These are phyloP conservation scores for Lagenaria siceraria DNA, from an alignment of 306 rosid species.

Conservation along the genomic window DNA sequence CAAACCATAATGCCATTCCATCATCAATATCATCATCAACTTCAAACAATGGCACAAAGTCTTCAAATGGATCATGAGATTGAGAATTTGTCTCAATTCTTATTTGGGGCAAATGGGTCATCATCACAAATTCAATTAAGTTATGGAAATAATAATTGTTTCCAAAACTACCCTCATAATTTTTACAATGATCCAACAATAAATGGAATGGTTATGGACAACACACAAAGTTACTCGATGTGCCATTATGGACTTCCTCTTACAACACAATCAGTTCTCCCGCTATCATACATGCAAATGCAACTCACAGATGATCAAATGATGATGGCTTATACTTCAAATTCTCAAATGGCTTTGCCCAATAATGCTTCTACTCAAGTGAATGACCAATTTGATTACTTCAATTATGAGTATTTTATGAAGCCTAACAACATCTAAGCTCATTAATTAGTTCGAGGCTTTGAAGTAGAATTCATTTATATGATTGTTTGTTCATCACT, in stretches of 20 bases:
- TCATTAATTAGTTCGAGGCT: not conserved
- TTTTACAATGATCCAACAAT: not conserved
- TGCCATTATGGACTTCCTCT: not conserved
- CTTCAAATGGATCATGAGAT: not conserved
- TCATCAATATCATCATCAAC: not conserved
- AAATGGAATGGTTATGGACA: not conserved
- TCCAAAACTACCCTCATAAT: not conserved
- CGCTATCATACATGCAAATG: not conserved
- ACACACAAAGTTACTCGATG: not conserved
- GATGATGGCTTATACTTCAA: not conserved
- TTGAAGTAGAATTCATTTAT: not conserved
- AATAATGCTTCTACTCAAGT: not conserved
- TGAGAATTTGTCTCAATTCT: not conserved
- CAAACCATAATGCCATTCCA: not conserved
- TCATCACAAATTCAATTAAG: not conserved
- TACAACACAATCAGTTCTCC: not conserved
- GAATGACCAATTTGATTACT: not conserved
- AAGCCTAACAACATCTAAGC: not conserved
- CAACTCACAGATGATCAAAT: not conserved
- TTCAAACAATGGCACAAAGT: not conserved
- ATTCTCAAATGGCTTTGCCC: not conserved
- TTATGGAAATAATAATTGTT: not conserved
- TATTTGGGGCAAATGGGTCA: not conserved
- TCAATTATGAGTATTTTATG: not conserved
- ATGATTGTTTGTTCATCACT: not conserved